Percentiles rank a stretch among this genome's conserved stretches.
Evolutionary conservation across 2,329 filamentous ascomycete genomes (phyloP).

Genomic region (Sclerotiophoma versabilis): DNA sequence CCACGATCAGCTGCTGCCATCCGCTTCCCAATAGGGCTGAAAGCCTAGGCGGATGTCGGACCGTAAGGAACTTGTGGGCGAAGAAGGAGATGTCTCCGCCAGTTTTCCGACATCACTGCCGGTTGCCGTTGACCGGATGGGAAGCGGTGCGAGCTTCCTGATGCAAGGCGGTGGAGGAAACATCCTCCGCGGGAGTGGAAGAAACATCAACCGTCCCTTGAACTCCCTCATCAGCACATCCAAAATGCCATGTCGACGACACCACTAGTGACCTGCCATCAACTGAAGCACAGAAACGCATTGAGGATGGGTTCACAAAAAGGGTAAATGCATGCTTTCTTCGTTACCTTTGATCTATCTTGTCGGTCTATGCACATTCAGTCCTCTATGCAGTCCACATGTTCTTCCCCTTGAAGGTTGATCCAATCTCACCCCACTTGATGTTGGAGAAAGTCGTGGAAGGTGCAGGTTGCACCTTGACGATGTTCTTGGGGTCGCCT

Average conservation of each 20-base stretch:
- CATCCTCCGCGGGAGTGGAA: not conserved
- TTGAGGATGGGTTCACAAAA: too few species aligned
- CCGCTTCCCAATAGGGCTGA: not conserved
- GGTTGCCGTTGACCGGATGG: not conserved
- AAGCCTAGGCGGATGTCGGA: not conserved
- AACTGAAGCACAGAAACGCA: not conserved
- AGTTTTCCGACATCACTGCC: not conserved
- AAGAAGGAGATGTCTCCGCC: not conserved
- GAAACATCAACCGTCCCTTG: not conserved
- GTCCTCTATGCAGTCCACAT: conserved; percentile 26
- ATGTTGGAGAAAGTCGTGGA: conserved; percentile 64
- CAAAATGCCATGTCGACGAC: not conserved
- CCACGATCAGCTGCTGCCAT: not conserved
- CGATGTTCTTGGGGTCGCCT: conserved; percentile 60
- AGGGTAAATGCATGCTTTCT: not conserved
- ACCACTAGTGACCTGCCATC: not conserved
- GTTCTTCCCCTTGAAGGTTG: conserved; percentile 52
- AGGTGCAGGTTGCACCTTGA: conserved; percentile 56
- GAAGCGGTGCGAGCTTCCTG: not conserved
- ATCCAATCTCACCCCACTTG: conserved; percentile 67
- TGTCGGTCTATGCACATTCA: not conserved
- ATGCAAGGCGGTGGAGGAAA: not conserved
- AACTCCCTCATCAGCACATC: too few species aligned
- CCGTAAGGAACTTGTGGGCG: not conserved
- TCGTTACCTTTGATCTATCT: not conserved